Conservation (phyloP, 495 filamentous ascomycete species). For the Podospora comata region DNA sequence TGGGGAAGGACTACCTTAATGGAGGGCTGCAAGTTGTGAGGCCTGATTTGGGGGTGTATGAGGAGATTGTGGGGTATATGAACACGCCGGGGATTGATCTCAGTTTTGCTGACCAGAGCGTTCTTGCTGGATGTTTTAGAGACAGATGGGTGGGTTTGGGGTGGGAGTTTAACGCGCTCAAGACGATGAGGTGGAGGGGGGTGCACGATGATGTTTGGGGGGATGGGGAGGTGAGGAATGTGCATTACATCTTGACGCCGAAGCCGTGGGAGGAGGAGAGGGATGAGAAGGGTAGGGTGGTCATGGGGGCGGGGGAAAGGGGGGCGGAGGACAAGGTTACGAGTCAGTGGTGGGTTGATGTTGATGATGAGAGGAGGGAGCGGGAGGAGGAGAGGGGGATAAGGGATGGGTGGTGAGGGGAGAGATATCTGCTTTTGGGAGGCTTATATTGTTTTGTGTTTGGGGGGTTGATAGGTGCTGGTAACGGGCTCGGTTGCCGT, state of each 20-base stretch:
- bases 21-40: conserved; percentile 71
- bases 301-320: neutral
- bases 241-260: conserved; percentile 75
- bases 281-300: neutral
- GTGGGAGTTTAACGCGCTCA: conserved; percentile 80
- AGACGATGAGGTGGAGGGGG: conserved; percentile 65
- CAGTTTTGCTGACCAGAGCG: conserved; percentile 73
- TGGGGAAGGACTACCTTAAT: conserved; percentile 56
- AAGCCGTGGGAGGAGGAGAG: conserved; percentile 73
- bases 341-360: conserved; percentile 20
- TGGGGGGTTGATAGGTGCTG: no score
- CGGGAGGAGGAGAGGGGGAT: conserved; percentile 13
- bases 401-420: conserved; percentile 8
- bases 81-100: conserved; percentile 47
- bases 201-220: conserved; percentile 73
- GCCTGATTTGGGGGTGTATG: conserved; percentile 55
- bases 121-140: conserved; percentile 63
- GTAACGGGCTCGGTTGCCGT: no score
- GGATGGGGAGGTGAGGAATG: conserved; percentile 71
- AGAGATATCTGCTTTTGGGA: no score
- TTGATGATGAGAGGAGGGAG: conserved; percentile 15
- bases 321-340: conserved; percentile 1
- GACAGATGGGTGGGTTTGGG: conserved; percentile 70
- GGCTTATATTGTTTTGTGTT: no score
- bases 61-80: conserved; percentile 53